Percentiles rank a stretch among this genome's conserved stretches.
phyloP scores from a whole-genome alignment of 2,329 filamentous ascomycete species.

The Claviceps pusilla region DNA sequence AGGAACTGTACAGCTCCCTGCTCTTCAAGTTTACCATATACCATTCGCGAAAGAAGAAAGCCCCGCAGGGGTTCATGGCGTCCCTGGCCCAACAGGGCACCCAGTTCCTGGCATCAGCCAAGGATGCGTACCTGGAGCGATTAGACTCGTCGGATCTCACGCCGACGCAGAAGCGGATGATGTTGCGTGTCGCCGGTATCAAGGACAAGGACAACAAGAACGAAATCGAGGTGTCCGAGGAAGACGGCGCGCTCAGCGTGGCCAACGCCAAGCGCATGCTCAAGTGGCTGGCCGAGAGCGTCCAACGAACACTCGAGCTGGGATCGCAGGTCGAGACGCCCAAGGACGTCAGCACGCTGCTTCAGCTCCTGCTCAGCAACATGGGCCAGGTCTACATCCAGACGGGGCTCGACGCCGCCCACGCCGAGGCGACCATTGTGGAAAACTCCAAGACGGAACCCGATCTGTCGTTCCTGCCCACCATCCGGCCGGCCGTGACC shows the following conservation, averaged over 20 bases:
- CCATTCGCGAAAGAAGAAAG: conserved; percentile 75
- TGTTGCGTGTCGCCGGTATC: conserved; percentile 76
- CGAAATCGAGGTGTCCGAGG: conserved; percentile 80
- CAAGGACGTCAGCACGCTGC: conserved; percentile 76
- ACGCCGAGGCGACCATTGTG: conserved; percentile 59
- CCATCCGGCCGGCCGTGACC: conserved; percentile 66
- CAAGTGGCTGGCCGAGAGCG: conserved; percentile 90
- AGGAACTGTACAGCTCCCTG: conserved; percentile 76
- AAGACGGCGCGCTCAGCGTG: conserved; percentile 71
- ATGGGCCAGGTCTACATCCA: conserved; percentile 74
- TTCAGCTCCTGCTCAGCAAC: conserved; percentile 68
- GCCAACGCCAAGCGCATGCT: conserved; percentile 95
- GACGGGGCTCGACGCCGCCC: conserved; percentile 51
- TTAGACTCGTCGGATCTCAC: conserved; percentile 82
- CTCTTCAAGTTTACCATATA: conserved; percentile 97
- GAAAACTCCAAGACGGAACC: conserved; percentile 73
- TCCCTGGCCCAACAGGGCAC: conserved; percentile 81
- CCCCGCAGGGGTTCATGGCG: conserved; percentile 80
- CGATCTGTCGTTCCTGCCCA: conserved; percentile 69
- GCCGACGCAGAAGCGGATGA: conserved; percentile 74
- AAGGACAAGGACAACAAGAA: conserved; percentile 62
- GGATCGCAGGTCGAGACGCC: conserved; percentile 76
- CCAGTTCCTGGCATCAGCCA: conserved; percentile 72
- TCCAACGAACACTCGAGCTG: conserved; percentile 81
- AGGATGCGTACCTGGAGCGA: conserved; percentile 79